Conservation (phyloP, 1,284 basidiomycete genomes). For the Ceratobasidium sp. region DNA sequence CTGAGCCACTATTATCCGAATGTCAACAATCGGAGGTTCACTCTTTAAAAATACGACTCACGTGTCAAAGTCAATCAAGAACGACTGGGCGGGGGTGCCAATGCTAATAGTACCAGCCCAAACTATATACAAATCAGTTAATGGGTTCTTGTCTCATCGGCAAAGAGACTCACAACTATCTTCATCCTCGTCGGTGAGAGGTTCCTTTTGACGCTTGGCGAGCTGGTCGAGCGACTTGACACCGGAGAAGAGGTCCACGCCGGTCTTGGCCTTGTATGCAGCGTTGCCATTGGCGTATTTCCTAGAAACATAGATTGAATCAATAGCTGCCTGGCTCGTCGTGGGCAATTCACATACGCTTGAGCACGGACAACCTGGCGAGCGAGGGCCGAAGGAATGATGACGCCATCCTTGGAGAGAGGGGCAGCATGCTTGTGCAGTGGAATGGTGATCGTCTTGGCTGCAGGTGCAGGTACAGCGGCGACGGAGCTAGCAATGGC, state of each 20-base stretch:
- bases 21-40: neutral
- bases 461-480: slow-evolving; percentile 17
- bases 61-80: slow-evolving; percentile 47
- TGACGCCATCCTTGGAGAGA: slow-evolving; percentile 20
- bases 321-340: neutral
- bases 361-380: slow-evolving; percentile 34
- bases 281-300: slow-evolving; percentile 42
- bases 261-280: slow-evolving; percentile 31
- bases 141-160: neutral
- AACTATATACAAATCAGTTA: neutral
- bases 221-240: slow-evolving; percentile 20
- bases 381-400: slow-evolving; percentile 20
- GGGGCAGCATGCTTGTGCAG: slow-evolving; percentile 31
- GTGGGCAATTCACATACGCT: neutral
- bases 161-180: slow-evolving; percentile 4
- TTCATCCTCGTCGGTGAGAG: slow-evolving; percentile 23
- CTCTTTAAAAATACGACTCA: neutral
- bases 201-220: slow-evolving; percentile 30
- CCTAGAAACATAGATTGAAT: slow-evolving; percentile 6
- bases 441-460: slow-evolving; percentile 30
- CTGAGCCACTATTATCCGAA: slow-evolving; percentile 14
- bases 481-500: slow-evolving; percentile 30
- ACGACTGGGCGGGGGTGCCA: slow-evolving; percentile 45
- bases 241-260: slow-evolving; percentile 15
- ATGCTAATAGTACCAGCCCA: slow-evolving; percentile 43